These are phyloP conservation scores for Epichloe aotearoae DNA, from an alignment of 2,329 filamentous ascomycete genomes.

Conservation along the genomic window DNA sequence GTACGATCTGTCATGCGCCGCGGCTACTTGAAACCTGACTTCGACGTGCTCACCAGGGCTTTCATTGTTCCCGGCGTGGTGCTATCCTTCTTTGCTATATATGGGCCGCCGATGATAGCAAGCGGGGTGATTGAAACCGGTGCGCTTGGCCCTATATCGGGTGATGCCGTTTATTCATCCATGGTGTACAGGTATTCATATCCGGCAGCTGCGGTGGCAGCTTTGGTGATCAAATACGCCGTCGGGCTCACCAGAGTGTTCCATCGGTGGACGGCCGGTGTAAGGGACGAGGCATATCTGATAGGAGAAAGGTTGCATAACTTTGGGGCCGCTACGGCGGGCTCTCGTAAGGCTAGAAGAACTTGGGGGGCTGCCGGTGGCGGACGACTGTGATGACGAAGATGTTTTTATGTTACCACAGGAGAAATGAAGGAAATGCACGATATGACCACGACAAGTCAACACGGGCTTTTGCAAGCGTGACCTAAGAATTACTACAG, in stretches of 20 bases:
- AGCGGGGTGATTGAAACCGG: constrained; percentile 14
- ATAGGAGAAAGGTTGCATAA: constrained; percentile 94
- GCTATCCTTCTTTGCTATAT: constrained; percentile 48
- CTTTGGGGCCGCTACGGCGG: constrained; percentile 47
- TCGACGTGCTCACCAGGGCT: constrained; percentile 65
- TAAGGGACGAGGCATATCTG: constrained; percentile 89
- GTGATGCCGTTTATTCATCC: constrained; percentile 16
- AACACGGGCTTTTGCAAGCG: not conserved
- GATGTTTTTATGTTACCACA: not conserved
- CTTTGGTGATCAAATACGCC: constrained; percentile 27
- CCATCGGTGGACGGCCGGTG: constrained; percentile 62
- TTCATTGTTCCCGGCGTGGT: constrained; percentile 67
- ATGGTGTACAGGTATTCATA: constrained; percentile 51
- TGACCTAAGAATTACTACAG: not conserved
- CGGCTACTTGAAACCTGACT: constrained; percentile 70
- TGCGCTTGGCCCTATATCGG: constrained; percentile 12
- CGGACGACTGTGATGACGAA: constrained; percentile 3
- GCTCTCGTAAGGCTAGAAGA: constrained; percentile 20
- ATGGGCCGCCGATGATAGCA: constrained; percentile 50
- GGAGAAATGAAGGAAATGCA: not conserved
- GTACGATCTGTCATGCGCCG: constrained; percentile 59
- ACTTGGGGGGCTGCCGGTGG: constrained; percentile 24
- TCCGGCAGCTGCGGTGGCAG: constrained; percentile 45
- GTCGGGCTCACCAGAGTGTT: constrained; percentile 48
- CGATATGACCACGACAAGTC: not conserved